phyloP scores from a whole-genome alignment of 805 yeast genomes.

The Pichia thaimueangensis region DNA sequence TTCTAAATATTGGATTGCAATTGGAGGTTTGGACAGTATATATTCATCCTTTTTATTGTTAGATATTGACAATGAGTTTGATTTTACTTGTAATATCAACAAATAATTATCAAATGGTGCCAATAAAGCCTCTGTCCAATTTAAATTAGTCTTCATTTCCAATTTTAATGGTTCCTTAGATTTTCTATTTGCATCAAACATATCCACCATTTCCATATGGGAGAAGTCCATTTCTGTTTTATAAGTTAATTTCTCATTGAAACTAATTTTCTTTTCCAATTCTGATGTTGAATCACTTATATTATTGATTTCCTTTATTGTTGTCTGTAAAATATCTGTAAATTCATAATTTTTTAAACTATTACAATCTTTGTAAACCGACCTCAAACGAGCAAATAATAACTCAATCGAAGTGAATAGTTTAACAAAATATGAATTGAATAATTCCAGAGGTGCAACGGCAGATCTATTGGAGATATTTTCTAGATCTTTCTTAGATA shows the following conservation, averaged over 20 bases:
- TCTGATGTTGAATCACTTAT: conserved; percentile 28
- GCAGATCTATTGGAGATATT: conserved; percentile 22
- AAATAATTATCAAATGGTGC: conserved; percentile 34
- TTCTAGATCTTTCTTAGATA: conserved; percentile 16
- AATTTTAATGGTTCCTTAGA: conserved; percentile 22
- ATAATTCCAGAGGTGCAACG: conserved; percentile 25
- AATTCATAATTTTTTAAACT: conserved; percentile 13
- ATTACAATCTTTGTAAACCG: conserved; percentile 19
- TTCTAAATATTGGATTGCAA: conserved; percentile 25
- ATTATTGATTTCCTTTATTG: conserved; percentile 20
- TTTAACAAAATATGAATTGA: conserved; percentile 26
- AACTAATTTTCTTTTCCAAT: conserved; percentile 25
- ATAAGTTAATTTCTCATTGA: conserved; percentile 27
- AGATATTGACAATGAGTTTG: conserved; percentile 9
- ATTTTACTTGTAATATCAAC: conserved; percentile 18
- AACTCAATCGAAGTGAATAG: conserved; percentile 27
- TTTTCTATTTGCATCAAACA: conserved; percentile 24
- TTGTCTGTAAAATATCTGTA: conserved; percentile 17
- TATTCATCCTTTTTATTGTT: conserved; percentile 18
- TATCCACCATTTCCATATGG: conserved; percentile 28
- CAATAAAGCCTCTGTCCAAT: conserved; percentile 38
- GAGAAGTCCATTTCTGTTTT: conserved; percentile 22
- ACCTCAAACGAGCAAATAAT: conserved; percentile 20
- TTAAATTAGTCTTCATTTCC: conserved; percentile 22
- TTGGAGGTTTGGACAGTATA: conserved; percentile 21